Evolutionary conservation across 2,329 filamentous ascomycete genomes (phyloP).

Genomic region (Colletotrichum costaricense): DNA sequence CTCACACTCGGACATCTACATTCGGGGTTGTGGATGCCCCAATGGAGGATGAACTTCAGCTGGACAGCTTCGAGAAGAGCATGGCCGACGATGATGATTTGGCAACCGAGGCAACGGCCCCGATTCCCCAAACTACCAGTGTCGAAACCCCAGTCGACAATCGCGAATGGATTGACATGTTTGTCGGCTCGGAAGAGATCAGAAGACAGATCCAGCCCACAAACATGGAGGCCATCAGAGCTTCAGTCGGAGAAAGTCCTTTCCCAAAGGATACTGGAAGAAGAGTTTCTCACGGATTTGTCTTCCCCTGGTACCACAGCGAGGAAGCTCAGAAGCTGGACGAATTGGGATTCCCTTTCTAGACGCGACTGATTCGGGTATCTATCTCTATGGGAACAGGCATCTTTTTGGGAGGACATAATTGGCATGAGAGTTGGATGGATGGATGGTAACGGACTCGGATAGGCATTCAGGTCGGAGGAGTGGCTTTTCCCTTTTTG

Average conservation of each 20-base stretch:
- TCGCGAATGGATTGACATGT: not conserved
- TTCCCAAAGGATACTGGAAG: slow-evolving; percentile 8
- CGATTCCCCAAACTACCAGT: not conserved
- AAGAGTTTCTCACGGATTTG: slow-evolving; percentile 10
- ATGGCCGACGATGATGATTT: not conserved
- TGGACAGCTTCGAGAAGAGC: not conserved
- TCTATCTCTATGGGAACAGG: too few relatives aligned
- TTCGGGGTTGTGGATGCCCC: not conserved
- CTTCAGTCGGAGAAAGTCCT: not conserved
- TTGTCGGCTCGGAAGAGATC: not conserved
- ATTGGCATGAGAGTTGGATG: not conserved
- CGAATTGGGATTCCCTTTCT: not conserved
- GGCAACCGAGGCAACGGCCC: not conserved
- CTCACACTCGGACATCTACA: not conserved
- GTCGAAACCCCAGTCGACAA: not conserved
- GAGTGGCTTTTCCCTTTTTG: not conserved
- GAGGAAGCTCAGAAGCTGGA: not conserved
- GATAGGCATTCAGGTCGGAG: not conserved
- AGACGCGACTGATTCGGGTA: not conserved
- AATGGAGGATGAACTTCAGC: not conserved
- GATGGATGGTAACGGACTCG: too few relatives aligned
- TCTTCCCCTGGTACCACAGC: slow-evolving; percentile 4
- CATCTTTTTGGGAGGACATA: not conserved
- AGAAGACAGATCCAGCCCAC: not conserved
- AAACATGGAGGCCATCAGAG: not conserved